Evolutionary conservation across 2,329 filamentous ascomycete species (phyloP).

Genomic region (Escovopsis sp.): DNA sequence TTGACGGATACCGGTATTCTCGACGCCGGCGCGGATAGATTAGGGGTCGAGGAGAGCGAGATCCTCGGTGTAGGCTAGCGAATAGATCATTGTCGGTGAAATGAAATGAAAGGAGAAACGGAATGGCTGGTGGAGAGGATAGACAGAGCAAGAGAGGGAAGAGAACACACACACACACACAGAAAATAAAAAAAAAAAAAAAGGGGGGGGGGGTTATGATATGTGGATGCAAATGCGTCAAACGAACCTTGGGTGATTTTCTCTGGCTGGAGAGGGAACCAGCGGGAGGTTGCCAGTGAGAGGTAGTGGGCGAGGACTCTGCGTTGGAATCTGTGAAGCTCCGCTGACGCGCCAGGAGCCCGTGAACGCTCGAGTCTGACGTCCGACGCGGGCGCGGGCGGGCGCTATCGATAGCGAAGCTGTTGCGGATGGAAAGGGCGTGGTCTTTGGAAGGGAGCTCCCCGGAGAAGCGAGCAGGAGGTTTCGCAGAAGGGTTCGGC

Average conservation of each 20-base stretch:
- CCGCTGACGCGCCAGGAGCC: conserved; percentile 33
- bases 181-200: too few species aligned
- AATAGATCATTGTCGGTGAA: neutral
- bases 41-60: conserved; percentile 11
- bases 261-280: conserved; percentile 13
- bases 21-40: conserved; percentile 20
- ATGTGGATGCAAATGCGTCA: conserved; percentile 7
- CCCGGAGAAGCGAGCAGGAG: conserved; percentile 52
- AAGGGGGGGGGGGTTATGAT: too few species aligned
- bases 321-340: conserved; percentile 41
- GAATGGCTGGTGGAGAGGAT: too few species aligned
- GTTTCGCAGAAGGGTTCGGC: conserved; percentile 19
- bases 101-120: too few species aligned
- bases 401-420: conserved; percentile 43
- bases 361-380: conserved; percentile 55
- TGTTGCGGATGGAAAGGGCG: conserved; percentile 33
- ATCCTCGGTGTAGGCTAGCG: conserved; percentile 6
- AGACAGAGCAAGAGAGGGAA: too few species aligned
- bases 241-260: conserved; percentile 18
- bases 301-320: conserved; percentile 50
- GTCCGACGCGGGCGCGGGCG: conserved; percentile 46
- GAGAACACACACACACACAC: too few species aligned
- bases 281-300: conserved; percentile 39
- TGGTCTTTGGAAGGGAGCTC: conserved; percentile 52
- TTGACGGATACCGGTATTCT: conserved; percentile 32